Evolutionary conservation across 192 early-diverging fungal genomes (phyloP).

Genomic region (Coemansia asiatica): DNA sequence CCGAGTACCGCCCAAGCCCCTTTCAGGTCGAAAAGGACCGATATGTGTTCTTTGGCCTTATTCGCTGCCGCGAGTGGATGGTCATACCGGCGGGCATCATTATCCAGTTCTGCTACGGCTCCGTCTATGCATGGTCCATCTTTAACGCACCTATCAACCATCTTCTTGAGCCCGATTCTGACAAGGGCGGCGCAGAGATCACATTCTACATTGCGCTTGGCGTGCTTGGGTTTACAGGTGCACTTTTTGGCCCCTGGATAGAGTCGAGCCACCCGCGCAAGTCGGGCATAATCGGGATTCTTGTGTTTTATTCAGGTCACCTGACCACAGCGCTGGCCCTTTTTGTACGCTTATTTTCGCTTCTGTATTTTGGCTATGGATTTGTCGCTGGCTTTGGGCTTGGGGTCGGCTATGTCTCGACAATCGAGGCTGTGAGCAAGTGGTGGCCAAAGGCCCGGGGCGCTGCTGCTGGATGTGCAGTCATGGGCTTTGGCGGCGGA

Average conservation of each 20-base stretch:
- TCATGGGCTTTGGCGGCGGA: conserved; percentile 76
- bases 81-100: conserved; percentile 60
- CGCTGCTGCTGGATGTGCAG: conserved; percentile 63
- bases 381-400: conserved; percentile 63
- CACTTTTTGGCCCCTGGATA: conserved; percentile 62
- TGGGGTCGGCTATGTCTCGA: conserved; percentile 65
- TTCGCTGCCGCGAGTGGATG: conserved; percentile 60
- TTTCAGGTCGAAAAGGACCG: conserved; percentile 40
- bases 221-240: conserved; percentile 59
- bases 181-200: conserved; percentile 52
- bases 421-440: conserved; percentile 61
- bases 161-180: conserved; percentile 33
- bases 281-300: conserved; percentile 51
- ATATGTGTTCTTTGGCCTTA: conserved; percentile 48
- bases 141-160: conserved; percentile 63
- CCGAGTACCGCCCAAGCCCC: conserved; percentile 35
- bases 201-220: conserved; percentile 67
- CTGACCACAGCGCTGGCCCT: conserved; percentile 60
- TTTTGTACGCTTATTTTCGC: conserved; percentile 56
- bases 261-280: conserved; percentile 60
- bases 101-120: conserved; percentile 65
- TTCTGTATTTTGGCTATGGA: conserved; percentile 67
- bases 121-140: conserved; percentile 67
- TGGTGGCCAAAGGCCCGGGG: conserved; percentile 66
- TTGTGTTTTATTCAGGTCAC: conserved; percentile 58